These are phyloP conservation scores for Xylaria venustula DNA, from an alignment of 495 filamentous ascomycete genomes.

Conservation along the genomic window DNA sequence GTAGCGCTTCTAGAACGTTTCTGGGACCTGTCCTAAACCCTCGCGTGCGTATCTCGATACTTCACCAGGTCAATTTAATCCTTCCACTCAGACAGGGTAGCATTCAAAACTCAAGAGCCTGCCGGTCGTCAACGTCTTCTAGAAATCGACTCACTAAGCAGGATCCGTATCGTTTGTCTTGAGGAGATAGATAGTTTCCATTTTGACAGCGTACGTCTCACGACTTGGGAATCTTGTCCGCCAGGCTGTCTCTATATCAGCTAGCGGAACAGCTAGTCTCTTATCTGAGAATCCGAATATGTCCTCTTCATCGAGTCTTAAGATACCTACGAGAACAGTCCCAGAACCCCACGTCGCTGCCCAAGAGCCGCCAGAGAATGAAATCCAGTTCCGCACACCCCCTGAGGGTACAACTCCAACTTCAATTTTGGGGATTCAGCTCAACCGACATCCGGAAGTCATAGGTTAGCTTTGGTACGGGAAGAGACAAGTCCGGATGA, in stretches of 20 bases:
- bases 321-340: neutral
- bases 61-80: neutral
- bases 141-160: neutral
- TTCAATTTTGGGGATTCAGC: neutral
- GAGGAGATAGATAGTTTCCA: neutral
- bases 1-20: neutral
- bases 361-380: neutral
- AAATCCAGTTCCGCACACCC: neutral
- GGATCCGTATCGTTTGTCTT: neutral
- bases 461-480: neutral
- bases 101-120: neutral
- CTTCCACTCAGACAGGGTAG: neutral
- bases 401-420: neutral
- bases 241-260: neutral
- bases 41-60: neutral
- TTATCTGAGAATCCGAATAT: neutral
- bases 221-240: neutral
- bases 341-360: neutral
- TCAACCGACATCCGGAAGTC: constrained; percentile 1
- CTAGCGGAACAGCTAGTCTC: neutral
- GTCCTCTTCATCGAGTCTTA: neutral
- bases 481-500: neutral
- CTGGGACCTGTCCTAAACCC: neutral
- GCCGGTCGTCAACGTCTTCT: neutral
- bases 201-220: neutral